Evolutionary conservation across 2,329 filamentous ascomycete genomes (phyloP).

Genomic region (Aspergillus niger): DNA sequence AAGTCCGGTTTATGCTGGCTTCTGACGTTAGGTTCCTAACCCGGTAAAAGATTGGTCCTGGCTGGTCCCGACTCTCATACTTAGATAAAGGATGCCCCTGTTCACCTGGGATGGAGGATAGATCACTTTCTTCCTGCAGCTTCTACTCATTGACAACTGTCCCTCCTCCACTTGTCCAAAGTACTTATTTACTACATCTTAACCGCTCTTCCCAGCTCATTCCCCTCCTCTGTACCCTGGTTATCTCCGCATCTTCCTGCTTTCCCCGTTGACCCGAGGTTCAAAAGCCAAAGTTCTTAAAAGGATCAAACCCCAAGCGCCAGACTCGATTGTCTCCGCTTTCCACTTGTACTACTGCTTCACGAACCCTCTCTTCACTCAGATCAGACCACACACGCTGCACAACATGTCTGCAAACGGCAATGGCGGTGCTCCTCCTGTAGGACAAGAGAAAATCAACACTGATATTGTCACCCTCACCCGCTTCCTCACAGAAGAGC

Average conservation of each 20-base stretch:
- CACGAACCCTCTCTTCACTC: conserved; percentile 7
- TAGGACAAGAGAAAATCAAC: conserved; percentile 78
- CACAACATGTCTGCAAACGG: conserved; percentile 42
- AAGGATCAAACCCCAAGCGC: not conserved
- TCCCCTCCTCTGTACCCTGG: not conserved
- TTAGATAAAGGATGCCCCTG: conserved; percentile 10
- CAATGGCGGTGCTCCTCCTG: conserved; percentile 54
- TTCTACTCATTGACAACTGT: conserved; percentile 1
- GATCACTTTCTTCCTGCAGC: conserved; percentile 10
- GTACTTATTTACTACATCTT: conserved; percentile 8
- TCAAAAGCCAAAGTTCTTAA: conserved; percentile 11
- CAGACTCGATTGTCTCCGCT: conserved; percentile 9
- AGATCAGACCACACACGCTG: not conserved
- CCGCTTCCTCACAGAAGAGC: conserved; percentile 93
- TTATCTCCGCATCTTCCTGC: conserved; percentile 17
- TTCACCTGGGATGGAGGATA: conserved; percentile 2
- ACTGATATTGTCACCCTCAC: conserved; percentile 95
- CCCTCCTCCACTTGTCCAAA: not conserved
- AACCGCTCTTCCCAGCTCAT: not conserved
- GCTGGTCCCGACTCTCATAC: conserved; percentile 1
- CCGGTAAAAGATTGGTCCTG: conserved; percentile 22
- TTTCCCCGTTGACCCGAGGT: conserved; percentile 37
- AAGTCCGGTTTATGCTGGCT: not conserved
- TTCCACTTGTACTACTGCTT: not conserved
- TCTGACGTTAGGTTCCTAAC: conserved; percentile 13